These are phyloP conservation scores for Botrytis sinoallii DNA, from an alignment of 2,329 filamentous ascomycete genomes.

Conservation along the genomic window DNA sequence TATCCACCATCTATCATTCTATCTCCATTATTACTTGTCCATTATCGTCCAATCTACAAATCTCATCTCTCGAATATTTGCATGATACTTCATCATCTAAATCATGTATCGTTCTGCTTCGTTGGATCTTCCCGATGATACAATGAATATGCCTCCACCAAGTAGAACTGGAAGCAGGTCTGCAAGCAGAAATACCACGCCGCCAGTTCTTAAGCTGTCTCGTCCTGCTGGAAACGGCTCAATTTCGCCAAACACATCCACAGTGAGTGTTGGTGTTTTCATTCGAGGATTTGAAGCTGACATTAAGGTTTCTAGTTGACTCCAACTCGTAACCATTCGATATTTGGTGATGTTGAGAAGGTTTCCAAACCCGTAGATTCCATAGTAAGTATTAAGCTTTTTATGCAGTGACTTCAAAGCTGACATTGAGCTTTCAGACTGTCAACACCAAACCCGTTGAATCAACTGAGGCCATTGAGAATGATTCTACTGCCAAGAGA, in stretches of 20 bases:
- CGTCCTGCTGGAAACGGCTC: background rate
- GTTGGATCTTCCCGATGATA: background rate
- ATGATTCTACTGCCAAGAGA: background rate
- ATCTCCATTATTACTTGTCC: background rate
- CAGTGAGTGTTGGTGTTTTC: background rate
- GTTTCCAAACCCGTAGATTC: background rate
- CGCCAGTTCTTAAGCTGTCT: background rate
- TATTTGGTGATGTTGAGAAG: background rate
- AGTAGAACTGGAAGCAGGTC: background rate
- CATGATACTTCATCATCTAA: background rate
- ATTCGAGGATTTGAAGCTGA: background rate
- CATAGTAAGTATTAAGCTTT: background rate
- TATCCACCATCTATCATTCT: background rate
- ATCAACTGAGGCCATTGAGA: background rate
- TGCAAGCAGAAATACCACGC: background rate
- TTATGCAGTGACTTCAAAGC: background rate
- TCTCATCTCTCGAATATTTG: background rate
- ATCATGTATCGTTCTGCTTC: background rate
- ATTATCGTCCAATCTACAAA: background rate
- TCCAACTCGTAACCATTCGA: background rate
- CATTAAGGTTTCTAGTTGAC: background rate
- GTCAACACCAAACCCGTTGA: too few relatives aligned
- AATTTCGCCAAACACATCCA: background rate
- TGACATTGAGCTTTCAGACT: background rate
- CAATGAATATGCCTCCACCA: background rate